Evolutionary conservation across 2,329 filamentous ascomycete species (phyloP).

Genomic region (Pseudogymnoascus sp.): DNA sequence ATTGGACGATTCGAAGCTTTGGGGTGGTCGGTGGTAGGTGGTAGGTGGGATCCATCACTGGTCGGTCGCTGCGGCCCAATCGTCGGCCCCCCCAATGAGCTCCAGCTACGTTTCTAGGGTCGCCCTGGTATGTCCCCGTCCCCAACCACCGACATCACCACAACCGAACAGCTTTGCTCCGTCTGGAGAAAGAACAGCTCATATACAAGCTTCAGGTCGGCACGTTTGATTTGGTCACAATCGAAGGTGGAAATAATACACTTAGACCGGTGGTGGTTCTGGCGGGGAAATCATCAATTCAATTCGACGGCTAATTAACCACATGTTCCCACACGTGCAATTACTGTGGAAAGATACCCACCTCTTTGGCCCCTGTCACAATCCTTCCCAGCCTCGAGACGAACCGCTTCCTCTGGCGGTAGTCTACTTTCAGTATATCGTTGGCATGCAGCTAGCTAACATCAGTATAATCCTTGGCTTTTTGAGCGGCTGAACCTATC

Average conservation of each 20-base stretch:
- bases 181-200: neutral
- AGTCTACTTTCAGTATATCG: neutral
- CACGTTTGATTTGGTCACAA: neutral
- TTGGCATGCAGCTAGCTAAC: neutral
- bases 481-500: neutral
- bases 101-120: too few species aligned
- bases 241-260: neutral
- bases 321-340: neutral
- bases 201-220: neutral
- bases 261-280: neutral
- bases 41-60: too few species aligned
- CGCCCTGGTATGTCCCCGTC: too few species aligned
- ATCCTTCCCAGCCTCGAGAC: neutral
- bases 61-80: neutral
- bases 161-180: neutral
- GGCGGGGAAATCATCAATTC: neutral
- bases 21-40: neutral
- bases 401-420: neutral
- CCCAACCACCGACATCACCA: neutral
- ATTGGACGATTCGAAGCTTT: neutral
- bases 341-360: neutral
- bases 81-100: too few species aligned
- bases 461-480: neutral
- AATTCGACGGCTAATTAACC: neutral
- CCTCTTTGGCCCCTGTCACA: neutral